These are phyloP conservation scores for Ogataea corticis DNA, from an alignment of 805 yeast species.

Conservation along the genomic window DNA sequence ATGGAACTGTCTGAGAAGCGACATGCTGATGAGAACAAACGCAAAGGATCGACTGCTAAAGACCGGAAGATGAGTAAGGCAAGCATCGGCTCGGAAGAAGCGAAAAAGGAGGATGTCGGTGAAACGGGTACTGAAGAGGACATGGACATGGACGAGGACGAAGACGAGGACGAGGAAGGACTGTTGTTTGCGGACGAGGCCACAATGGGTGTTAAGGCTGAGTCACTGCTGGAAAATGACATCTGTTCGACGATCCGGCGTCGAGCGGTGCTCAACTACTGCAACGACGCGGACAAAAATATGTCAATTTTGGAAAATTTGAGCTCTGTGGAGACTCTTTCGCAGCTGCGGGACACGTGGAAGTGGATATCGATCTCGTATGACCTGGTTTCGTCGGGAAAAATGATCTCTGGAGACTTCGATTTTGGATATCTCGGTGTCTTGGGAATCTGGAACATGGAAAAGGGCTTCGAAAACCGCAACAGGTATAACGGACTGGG, in stretches of 20 bases:
- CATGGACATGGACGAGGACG: slow-evolving; percentile 15
- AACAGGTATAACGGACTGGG: slow-evolving; percentile 42
- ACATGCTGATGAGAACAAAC: not conserved
- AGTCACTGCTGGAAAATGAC: slow-evolving; percentile 59
- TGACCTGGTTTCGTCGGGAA: slow-evolving; percentile 59
- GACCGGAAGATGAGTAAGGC: not conserved
- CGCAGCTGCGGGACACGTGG: slow-evolving; percentile 81
- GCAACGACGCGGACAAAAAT: slow-evolving; percentile 64
- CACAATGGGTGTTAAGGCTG: slow-evolving; percentile 22
- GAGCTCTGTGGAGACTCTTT: slow-evolving; percentile 49
- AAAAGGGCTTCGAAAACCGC: slow-evolving; percentile 50
- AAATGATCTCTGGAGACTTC: slow-evolving; percentile 66
- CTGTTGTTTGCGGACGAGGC: slow-evolving; percentile 30
- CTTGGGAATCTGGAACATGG: slow-evolving; percentile 84
- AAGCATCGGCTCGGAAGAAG: not conserved
- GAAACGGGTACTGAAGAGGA: slow-evolving; percentile 33
- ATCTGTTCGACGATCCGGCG: slow-evolving; percentile 69
- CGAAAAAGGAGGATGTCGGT: slow-evolving; percentile 7
- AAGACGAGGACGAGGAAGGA: slow-evolving; percentile 11
- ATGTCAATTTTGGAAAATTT: slow-evolving; percentile 56
- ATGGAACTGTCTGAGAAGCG: slow-evolving; percentile 4
- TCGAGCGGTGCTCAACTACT: slow-evolving; percentile 74
- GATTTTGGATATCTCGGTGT: slow-evolving; percentile 91
- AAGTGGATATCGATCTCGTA: slow-evolving; percentile 82
- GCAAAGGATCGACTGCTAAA: not conserved